A percentile compares a stretch with the other conserved stretches of the same genome.
Conservation (phyloP, 352 stramenopile species). For the Ochromonadaceae sp. region DNA sequence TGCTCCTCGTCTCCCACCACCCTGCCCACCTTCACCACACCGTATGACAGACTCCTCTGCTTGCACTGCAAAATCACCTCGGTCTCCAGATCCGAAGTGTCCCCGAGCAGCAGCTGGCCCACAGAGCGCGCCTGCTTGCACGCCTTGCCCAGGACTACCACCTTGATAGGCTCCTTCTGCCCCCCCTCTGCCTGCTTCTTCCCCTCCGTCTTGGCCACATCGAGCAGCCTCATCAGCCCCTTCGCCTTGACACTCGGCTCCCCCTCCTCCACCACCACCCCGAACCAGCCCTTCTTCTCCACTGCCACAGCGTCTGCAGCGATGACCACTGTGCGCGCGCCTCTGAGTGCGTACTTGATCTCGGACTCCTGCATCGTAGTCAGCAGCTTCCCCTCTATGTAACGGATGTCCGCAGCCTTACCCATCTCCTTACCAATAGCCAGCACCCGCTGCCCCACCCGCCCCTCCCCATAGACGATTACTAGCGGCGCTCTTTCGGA, state of each 20-base stretch:
- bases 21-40: not conserved
- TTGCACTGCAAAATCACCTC: not conserved
- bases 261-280: not conserved
- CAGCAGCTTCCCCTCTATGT: not conserved
- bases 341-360: not conserved
- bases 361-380: not conserved
- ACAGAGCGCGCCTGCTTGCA: not conserved
- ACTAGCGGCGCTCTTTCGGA: not conserved
- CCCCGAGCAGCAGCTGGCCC: not conserved
- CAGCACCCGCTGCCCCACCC: not conserved
- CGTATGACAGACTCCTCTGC: not conserved
- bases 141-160: not conserved
- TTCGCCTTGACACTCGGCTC: not conserved
- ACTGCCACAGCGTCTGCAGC: not conserved
- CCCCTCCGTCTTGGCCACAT: not conserved
- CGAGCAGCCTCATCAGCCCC: not conserved
- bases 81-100: not conserved
- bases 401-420: not conserved
- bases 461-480: not conserved
- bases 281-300: not conserved
- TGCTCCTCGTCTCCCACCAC: not conserved
- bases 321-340: not conserved
- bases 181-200: not conserved
- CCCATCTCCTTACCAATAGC: not conserved
- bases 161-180: no score